phyloP scores from a whole-genome alignment of 2,329 filamentous ascomycete genomes.

The Pseudopithomyces chartarum region DNA sequence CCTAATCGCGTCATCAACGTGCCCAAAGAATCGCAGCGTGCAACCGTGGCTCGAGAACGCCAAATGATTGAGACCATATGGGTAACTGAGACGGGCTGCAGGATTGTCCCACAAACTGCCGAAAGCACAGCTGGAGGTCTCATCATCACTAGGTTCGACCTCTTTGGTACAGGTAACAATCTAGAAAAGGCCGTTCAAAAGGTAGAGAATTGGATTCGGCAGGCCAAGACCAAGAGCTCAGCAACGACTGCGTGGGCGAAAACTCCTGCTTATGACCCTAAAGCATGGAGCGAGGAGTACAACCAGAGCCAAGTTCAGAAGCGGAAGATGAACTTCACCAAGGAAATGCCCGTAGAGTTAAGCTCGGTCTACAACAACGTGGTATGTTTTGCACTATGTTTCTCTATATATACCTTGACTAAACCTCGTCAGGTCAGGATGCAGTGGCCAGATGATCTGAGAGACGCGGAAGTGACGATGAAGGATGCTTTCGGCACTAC shows the following conservation, averaged over 20 bases:
- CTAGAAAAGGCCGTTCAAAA: constrained; percentile 23
- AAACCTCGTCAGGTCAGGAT: constrained; percentile 17
- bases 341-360: constrained; percentile 16
- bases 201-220: constrained; percentile 37
- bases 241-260: constrained; percentile 36
- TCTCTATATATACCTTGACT: background rate
- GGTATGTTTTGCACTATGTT: constrained; percentile 8
- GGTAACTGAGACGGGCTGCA: constrained; percentile 24
- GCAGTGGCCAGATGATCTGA: constrained; percentile 30
- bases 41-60: background rate
- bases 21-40: constrained; percentile 1
- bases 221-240: constrained; percentile 21
- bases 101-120: constrained; percentile 19
- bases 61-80: constrained; percentile 5
- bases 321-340: constrained; percentile 28
- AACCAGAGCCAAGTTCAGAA: constrained; percentile 20
- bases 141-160: constrained; percentile 26
- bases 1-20: constrained; percentile 6
- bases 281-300: constrained; percentile 30
- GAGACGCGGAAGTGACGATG: constrained; percentile 20
- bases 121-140: background rate
- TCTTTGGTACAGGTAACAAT: constrained; percentile 24
- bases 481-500: constrained; percentile 33
- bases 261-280: constrained; percentile 24
- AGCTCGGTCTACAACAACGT: background rate